A percentile compares a stretch with the other conserved stretches of the same genome.
These are phyloP conservation scores for Pseudotulostoma volvatum DNA, from an alignment of 495 filamentous ascomycete species.

Conservation along the genomic window DNA sequence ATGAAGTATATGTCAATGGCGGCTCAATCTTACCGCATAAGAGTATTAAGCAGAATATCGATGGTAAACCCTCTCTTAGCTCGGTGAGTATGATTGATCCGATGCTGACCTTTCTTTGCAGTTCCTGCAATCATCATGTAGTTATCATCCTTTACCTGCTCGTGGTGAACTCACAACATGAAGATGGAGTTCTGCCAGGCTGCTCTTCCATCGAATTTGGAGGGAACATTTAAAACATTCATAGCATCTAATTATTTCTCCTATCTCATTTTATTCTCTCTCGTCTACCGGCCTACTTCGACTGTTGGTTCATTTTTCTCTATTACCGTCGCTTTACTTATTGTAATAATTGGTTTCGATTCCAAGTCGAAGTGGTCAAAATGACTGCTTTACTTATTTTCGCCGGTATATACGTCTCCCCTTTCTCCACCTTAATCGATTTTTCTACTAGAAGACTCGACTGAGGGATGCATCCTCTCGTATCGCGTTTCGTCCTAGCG, in stretches of 20 bases:
- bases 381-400: no score
- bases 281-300: background rate
- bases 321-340: no score
- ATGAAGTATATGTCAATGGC: conserved; percentile 98
- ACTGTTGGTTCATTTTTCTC: no score
- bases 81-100: background rate
- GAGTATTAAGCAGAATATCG: conserved; percentile 97
- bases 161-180: background rate
- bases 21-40: conserved; percentile 94
- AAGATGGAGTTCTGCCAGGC: background rate
- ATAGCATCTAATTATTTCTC: background rate
- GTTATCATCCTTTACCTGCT: conserved; percentile 3
- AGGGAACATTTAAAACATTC: background rate
- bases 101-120: conserved; percentile 13
- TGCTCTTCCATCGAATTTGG: background rate
- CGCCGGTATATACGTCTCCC: no score
- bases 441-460: no score
- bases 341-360: no score
- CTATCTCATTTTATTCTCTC: background rate
- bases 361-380: no score
- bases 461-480: no score
- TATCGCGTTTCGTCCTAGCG: no score
- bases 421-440: no score
- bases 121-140: conserved; percentile 83
- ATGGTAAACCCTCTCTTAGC: conserved; percentile 40